These are phyloP conservation scores for Sclerotinia sclerotiorum DNA, from an alignment of 2,329 filamentous ascomycete genomes.

Conservation along the genomic window DNA sequence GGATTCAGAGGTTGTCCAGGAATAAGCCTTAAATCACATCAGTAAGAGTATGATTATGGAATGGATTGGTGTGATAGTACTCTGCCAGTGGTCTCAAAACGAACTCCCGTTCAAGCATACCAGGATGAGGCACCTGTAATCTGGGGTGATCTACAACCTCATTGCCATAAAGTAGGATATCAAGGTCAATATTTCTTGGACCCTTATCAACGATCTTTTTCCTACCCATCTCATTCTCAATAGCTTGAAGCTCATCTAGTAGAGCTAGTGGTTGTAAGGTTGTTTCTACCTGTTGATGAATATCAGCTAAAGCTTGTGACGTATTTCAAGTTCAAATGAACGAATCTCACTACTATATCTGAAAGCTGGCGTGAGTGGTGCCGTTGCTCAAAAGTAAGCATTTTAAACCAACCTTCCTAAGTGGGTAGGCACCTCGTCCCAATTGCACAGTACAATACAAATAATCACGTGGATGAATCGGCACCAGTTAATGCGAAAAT, in stretches of 20 bases:
- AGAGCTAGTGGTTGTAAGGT: slow-evolving; percentile 71
- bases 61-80: slow-evolving; percentile 46
- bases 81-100: slow-evolving; percentile 84
- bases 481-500: not conserved
- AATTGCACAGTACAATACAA: not conserved
- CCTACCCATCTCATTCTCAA: slow-evolving; percentile 78
- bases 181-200: slow-evolving; percentile 89
- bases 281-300: slow-evolving; percentile 64
- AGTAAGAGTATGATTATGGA: slow-evolving; percentile 21
- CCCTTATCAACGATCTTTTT: slow-evolving; percentile 89
- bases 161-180: slow-evolving; percentile 81
- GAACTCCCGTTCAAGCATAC: slow-evolving; percentile 90
- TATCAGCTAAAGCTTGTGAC: not conserved
- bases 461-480: slow-evolving; percentile 11
- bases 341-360: not conserved
- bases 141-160: slow-evolving; percentile 65
- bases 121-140: slow-evolving; percentile 78
- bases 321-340: not conserved
- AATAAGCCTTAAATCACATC: slow-evolving; percentile 49
- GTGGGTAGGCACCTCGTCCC: not conserved
- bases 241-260: slow-evolving; percentile 76
- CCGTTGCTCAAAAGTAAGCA: not conserved
- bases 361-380: no score
- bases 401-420: not conserved
- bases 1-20: slow-evolving; percentile 55